Conservation (phyloP, 441 rosid genomes). For the Adansonia rubrostipa region DNA sequence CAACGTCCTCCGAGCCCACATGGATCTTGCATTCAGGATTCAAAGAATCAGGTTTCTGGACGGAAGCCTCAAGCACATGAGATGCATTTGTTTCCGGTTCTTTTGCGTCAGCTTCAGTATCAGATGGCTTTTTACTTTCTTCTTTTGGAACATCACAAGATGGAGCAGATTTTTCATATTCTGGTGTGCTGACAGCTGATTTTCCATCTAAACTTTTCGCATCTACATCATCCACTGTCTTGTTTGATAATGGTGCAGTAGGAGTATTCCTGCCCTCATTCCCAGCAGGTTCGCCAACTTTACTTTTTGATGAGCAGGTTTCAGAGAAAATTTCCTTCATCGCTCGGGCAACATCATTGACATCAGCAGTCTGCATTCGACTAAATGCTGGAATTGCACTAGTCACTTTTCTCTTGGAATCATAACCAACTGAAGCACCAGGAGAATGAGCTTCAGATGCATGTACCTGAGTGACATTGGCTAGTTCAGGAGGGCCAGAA, state of each 20-base stretch:
- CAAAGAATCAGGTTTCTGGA: constrained; percentile 31
- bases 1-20: constrained; percentile 26
- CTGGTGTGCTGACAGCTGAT: constrained; percentile 8
- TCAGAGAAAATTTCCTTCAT: constrained; percentile 85
- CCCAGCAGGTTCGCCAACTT: constrained; percentile 46
- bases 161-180: constrained; percentile 36
- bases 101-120: constrained; percentile 10
- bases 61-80: constrained; percentile 27
- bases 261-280: constrained; percentile 39
- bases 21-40: constrained; percentile 29
- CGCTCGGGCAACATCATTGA: constrained; percentile 81
- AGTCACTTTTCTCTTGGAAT: constrained; percentile 45
- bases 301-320: constrained; percentile 59
- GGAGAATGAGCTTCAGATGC: constrained; percentile 33
- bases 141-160: constrained; percentile 29
- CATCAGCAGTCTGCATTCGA: constrained; percentile 65
- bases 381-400: constrained; percentile 42
- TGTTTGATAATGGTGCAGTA: constrained; percentile 32
- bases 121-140: constrained; percentile 25
- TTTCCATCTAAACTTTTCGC: constrained; percentile 35
- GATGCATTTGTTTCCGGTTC: constrained; percentile 16
- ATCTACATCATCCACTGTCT: constrained; percentile 27
- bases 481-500: constrained; percentile 37
- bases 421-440: constrained; percentile 40
- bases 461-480: constrained; percentile 40